Conservation (phyloP, 2,329 filamentous ascomycete species). For the Verticillium nubilum region DNA sequence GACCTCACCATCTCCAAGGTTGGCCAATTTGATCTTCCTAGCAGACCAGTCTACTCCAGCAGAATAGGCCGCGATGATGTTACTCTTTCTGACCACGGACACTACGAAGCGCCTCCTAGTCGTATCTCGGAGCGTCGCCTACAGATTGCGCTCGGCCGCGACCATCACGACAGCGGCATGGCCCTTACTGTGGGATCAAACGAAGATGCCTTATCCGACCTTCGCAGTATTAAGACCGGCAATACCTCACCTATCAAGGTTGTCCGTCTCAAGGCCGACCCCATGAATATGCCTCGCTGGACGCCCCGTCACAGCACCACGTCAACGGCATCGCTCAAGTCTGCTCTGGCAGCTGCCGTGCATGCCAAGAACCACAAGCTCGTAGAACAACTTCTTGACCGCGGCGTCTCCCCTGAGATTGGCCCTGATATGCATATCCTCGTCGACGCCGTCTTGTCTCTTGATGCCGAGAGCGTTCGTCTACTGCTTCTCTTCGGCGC, state of each 20-base stretch:
- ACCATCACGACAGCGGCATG: slow-evolving; percentile 19
- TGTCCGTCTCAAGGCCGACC: slow-evolving; percentile 46
- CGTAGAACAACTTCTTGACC: slow-evolving; percentile 52
- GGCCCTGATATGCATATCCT: slow-evolving; percentile 41
- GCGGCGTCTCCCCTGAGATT: slow-evolving; percentile 47
- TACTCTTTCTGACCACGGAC: slow-evolving; percentile 11
- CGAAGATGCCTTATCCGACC: slow-evolving; percentile 25
- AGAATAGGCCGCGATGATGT: slow-evolving; percentile 9
- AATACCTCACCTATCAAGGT: slow-evolving; percentile 24
- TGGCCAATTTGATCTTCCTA: neutral
- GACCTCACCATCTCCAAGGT: neutral
- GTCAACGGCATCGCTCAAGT: slow-evolving; percentile 35
- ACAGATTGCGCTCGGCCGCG: slow-evolving; percentile 2
- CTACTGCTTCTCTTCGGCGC: slow-evolving; percentile 52
- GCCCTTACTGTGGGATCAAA: slow-evolving; percentile 16
- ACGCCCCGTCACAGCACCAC: slow-evolving; percentile 38
- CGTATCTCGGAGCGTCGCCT: slow-evolving; percentile 10
- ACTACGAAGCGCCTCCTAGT: slow-evolving; percentile 9
- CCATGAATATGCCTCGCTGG: slow-evolving; percentile 45
- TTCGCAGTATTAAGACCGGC: slow-evolving; percentile 10
- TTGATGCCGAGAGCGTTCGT: slow-evolving; percentile 48
- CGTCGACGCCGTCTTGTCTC: slow-evolving; percentile 44
- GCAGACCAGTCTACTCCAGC: neutral
- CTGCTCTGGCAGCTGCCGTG: slow-evolving; percentile 47
- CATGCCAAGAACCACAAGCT: slow-evolving; percentile 51